phyloP scores from a whole-genome alignment of 805 yeast genomes.

The Yarrowia sp. region DNA sequence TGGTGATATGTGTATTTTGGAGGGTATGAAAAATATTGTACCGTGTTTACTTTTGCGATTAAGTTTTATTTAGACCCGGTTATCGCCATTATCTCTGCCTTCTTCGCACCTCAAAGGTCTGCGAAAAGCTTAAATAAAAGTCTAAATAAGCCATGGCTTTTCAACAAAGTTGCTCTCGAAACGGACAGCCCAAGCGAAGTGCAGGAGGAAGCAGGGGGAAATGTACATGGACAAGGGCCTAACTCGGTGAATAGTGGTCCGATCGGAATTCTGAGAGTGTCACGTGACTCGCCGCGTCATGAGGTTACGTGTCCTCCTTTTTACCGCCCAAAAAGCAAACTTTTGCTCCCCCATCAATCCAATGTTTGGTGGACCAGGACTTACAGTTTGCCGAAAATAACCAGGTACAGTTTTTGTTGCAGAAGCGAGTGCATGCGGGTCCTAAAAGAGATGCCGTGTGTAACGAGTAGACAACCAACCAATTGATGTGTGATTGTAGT shows the following conservation, averaged over 20 bases:
- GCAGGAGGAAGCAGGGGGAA: slow-evolving; percentile 16
- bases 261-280: not conserved
- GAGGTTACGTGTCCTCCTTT: not conserved
- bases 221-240: not conserved
- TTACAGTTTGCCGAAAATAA: not conserved
- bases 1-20: not conserved
- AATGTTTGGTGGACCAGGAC: slow-evolving; percentile 15
- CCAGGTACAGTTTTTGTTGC: not conserved
- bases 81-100: no score
- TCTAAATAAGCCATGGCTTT: no score
- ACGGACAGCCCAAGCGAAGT: slow-evolving; percentile 9
- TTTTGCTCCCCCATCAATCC: not conserved
- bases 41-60: no score
- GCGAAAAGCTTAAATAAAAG: not conserved
- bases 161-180: not conserved
- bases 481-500: no score
- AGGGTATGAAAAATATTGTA: no score
- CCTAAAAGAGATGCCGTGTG: no score
- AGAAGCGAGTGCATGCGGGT: slow-evolving; percentile 6
- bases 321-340: not conserved
- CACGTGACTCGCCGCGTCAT: not conserved
- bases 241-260: not conserved
- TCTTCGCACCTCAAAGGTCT: not conserved
- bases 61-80: no score
- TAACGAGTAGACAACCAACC: no score